Percentiles rank a stretch among this genome's conserved stretches.
Conservation (phyloP, 331 rosid species). For the Arachis monticola region DNA sequence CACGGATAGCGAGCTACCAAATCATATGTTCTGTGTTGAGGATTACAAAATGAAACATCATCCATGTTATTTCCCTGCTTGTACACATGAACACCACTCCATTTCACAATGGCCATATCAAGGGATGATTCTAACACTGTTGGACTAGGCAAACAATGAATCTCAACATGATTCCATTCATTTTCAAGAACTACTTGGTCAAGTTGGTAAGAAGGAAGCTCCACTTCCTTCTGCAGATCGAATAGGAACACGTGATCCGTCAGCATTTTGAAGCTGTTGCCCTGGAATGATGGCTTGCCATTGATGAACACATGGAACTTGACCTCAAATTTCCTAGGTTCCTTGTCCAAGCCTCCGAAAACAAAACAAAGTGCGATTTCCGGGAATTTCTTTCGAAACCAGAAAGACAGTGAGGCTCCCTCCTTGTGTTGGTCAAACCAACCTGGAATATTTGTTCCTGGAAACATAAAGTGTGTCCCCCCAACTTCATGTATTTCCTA, state of each 20-base stretch:
- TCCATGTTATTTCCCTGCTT: not conserved
- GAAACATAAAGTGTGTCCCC: not conserved
- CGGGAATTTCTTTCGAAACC: slow-evolving; percentile 38
- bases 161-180: slow-evolving; percentile 15
- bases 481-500: slow-evolving; percentile 7
- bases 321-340: not conserved
- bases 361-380: slow-evolving; percentile 25
- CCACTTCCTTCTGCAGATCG: not conserved
- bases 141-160: not conserved
- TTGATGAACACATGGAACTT: not conserved
- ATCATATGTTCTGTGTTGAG: slow-evolving; percentile 6
- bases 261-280: not conserved
- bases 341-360: slow-evolving; percentile 21
- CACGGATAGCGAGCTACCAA: not conserved
- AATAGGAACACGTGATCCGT: not conserved
- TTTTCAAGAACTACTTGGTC: not conserved
- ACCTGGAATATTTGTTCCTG: slow-evolving; percentile 30
- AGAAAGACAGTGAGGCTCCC: slow-evolving; percentile 36
- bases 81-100: slow-evolving; percentile 1
- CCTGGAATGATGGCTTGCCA: not conserved
- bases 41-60: not conserved
- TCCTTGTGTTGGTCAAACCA: slow-evolving; percentile 41
- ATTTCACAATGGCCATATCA: slow-evolving; percentile 9
- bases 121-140: not conserved
- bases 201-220: slow-evolving; percentile 5